Base-by-base conservation (phyloP, 257 asterid species). In the Vinca minor region DNA sequence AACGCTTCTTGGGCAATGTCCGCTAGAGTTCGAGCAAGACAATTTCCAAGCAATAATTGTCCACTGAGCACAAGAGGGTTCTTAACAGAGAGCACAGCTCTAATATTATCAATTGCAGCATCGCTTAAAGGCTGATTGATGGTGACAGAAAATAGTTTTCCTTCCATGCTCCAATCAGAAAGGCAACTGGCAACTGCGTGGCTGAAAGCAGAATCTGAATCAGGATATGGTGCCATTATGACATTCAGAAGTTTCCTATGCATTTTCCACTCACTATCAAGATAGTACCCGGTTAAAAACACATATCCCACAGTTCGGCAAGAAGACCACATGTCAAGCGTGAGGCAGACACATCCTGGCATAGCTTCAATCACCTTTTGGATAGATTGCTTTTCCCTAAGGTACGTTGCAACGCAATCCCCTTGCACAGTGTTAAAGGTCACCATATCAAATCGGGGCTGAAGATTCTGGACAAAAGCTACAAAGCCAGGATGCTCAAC, bases 401-500 rank as follows among this genome's bases (percentile, higher is more conserved):
- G 85, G 66, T 82, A 93, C 65, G 94, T 87, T 12, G 95, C 95
- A 67, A 93, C 92, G 35, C 94, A 87, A 76, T 93, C 98, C 26
- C 96, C 97, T 68, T 93, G 97, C 25, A 93, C 90, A 1, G 95
- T 83, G 65, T 89, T 84, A 71, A 89, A 93, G 81, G 95, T 89
- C 77, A 87, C 88, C 97, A 85, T 89, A 65, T 93, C 96, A 52
- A 93, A 93, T 8, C 89, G 86, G 59, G 97, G 98, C 80, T 93
- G 98, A 25, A 93, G 79, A 71, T 74, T 87, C 77, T 77, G 98
- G 70, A 84, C 84, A 70, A 93, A 93, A 11, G 96, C 83, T 65
- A 87, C 73, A 71, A 93, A 93, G 53, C 97, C 98, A 4, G 95
- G 95, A 69, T 93, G 97, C 71, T 93, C 96, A 14, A 89, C 97